Evolutionary conservation across 768 basidiomycete species (phyloP), one percentile per base, ranked within the genome.

Genomic region (Pholiota microspora): DNA sequence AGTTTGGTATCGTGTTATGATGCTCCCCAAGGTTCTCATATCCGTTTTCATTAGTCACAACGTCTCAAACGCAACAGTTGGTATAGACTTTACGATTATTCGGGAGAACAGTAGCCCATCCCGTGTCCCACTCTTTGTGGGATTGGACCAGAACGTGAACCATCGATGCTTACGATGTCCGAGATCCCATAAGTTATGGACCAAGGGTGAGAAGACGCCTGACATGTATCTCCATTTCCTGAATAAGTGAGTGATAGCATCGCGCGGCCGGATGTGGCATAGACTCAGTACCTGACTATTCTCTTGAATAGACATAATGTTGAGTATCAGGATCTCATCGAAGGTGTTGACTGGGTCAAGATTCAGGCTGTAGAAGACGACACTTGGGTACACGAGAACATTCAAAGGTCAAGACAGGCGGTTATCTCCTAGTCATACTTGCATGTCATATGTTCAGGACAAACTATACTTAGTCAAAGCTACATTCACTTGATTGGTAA

Each of bases 151-250:
- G 18, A n/a, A 49, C 4, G 28, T 34, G 7, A 36, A 49, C 16
- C 48, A 49, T 49, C 32, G 48, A 10, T 49, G 48, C 48, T 24
- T 49, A 4, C 31, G 21, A 36, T 49, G 48, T 18, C 31, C 48
- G 9, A 34, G 21, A 21, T 4, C 15, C 1, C 24, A 7, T 1
- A 12, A 28, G 31, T 7, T 36, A 13, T 24, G 48, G 48, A 8
- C 8, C 29, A n/a, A 25, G n/a, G n/a, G n/a, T n/a, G n/a, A n/a
- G 31, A 49, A 49, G 34, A n/a, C 7, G 3, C 18, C 6, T 9
- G 27, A 42, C n/a, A 5, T 51, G 38, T 16, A 23, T 40, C 10
- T 5, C 13, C 38, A 51, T 18, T 25, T 44, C 9, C 6, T 31
- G 7, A 21, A 31, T 8, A 51, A 18, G 51, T 42, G 51, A 42